These are phyloP conservation scores for Jatropha curcas DNA, from an alignment of 345 rosid species.

Conservation along the genomic window DNA sequence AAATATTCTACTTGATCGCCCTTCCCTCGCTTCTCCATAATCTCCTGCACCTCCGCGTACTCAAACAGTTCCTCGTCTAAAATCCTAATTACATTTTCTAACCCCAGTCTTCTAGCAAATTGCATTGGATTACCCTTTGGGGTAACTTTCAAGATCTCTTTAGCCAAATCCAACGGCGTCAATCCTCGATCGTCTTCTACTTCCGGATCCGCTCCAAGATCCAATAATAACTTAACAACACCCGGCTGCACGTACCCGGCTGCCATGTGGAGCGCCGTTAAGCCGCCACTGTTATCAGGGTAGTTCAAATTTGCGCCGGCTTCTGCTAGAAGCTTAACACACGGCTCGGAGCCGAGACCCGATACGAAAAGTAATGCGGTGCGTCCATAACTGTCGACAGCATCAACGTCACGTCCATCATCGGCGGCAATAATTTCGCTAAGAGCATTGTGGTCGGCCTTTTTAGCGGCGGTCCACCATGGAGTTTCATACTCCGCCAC, in stretches of 20 bases:
- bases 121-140: slow-evolving; percentile 85
- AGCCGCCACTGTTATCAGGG: slow-evolving; percentile 65
- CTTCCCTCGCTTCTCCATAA: slow-evolving; percentile 79
- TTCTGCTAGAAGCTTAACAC: slow-evolving; percentile 65
- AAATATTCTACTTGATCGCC: slow-evolving; percentile 67
- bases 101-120: slow-evolving; percentile 70
- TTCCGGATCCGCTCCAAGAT: slow-evolving; percentile 72
- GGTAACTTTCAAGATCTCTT: slow-evolving; percentile 63
- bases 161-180: slow-evolving; percentile 69
- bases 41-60: slow-evolving; percentile 80
- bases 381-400: slow-evolving; percentile 78
- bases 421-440: slow-evolving; percentile 42
- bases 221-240: slow-evolving; percentile 53
- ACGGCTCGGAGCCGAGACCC: slow-evolving; percentile 77
- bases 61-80: slow-evolving; percentile 64
- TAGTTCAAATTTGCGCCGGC: slow-evolving; percentile 69
- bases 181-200: slow-evolving; percentile 64
- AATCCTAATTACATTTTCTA: slow-evolving; percentile 55
- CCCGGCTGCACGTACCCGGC: slow-evolving; percentile 83
- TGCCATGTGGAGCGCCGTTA: slow-evolving; percentile 91
- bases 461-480: slow-evolving; percentile 94
- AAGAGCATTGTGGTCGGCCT: slow-evolving; percentile 68
- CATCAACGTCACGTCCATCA: slow-evolving; percentile 65
- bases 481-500: slow-evolving; percentile 88
- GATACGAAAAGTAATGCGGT: slow-evolving; percentile 81